These are phyloP conservation scores for Fusarium metavorans DNA, from an alignment of 2,329 filamentous ascomycete genomes.

Conservation along the genomic window DNA sequence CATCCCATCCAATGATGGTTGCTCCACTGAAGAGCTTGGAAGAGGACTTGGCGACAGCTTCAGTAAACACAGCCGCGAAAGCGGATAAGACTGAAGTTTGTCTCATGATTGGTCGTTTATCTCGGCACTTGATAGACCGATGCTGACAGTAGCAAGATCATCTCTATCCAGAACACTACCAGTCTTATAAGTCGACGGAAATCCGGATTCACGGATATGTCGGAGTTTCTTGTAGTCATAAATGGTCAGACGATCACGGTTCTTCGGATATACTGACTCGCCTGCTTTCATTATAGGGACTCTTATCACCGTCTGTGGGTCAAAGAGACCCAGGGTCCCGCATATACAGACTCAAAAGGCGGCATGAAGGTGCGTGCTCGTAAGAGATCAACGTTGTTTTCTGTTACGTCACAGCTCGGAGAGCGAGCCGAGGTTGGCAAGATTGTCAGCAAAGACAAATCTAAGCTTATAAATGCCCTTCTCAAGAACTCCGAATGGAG, in stretches of 20 bases:
- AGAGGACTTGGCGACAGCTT: neutral
- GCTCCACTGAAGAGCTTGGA: conserved; percentile 20
- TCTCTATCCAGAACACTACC: neutral
- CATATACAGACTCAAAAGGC: neutral
- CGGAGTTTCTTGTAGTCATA: neutral
- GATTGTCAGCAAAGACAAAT: neutral
- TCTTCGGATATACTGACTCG: neutral
- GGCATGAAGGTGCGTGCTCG: neutral
- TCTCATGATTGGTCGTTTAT: neutral
- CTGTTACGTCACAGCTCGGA: neutral
- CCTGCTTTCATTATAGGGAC: neutral
- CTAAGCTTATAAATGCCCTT: neutral
- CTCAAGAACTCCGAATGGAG: neutral
- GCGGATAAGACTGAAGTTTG: neutral
- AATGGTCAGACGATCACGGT: neutral
- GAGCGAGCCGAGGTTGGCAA: neutral
- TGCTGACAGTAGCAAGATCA: neutral
- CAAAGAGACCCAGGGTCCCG: neutral
- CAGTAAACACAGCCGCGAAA: neutral
- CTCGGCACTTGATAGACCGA: neutral
- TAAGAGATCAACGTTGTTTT: neutral
- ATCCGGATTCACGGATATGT: neutral
- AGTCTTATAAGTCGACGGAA: neutral
- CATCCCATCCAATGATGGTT: conserved; percentile 29
- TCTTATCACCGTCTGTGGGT: neutral